These are phyloP conservation scores for Vanderwaltozyma tropicalis DNA, from an alignment of 805 yeast genomes.

Conservation along the genomic window DNA sequence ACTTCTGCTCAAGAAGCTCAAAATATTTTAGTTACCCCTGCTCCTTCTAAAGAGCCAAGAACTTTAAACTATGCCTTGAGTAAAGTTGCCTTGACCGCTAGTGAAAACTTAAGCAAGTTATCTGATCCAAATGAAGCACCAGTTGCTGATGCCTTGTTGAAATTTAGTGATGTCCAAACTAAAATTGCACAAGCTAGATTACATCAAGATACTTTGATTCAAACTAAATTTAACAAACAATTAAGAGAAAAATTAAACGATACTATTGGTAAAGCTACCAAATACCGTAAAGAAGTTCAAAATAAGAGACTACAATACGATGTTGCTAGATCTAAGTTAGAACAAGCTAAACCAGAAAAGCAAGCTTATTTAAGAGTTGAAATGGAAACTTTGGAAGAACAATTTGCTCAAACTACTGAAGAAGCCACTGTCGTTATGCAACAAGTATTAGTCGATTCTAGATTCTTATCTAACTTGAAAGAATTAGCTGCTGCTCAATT, in stretches of 20 bases:
- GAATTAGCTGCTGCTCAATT: constrained; percentile 71
- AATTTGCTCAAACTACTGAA: constrained; percentile 81
- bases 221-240: constrained; percentile 56
- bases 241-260: constrained; percentile 51
- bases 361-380: constrained; percentile 65
- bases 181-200: constrained; percentile 75
- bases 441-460: constrained; percentile 61
- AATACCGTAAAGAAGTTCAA: constrained; percentile 64
- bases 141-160: constrained; percentile 51
- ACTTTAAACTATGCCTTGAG: constrained; percentile 75
- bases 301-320: constrained; percentile 72
- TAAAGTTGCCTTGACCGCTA: constrained; percentile 51
- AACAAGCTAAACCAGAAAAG: constrained; percentile 46
- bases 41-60: constrained; percentile 44
- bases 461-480: constrained; percentile 54
- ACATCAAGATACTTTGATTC: constrained; percentile 69
- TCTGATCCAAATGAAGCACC: constrained; percentile 34
- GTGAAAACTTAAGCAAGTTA: constrained; percentile 25
- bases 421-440: constrained; percentile 78
- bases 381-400: constrained; percentile 80
- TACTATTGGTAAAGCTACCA: constrained; percentile 50
- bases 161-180: constrained; percentile 58
- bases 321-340: constrained; percentile 52
- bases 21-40: constrained; percentile 32
- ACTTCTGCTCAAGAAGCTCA: constrained; percentile 54